A percentile compares a stretch with the other conserved stretches of the same genome.
These are phyloP conservation scores for Anthracocystis setariae DNA, from an alignment of 1,284 basidiomycete genomes.

Conservation along the genomic window DNA sequence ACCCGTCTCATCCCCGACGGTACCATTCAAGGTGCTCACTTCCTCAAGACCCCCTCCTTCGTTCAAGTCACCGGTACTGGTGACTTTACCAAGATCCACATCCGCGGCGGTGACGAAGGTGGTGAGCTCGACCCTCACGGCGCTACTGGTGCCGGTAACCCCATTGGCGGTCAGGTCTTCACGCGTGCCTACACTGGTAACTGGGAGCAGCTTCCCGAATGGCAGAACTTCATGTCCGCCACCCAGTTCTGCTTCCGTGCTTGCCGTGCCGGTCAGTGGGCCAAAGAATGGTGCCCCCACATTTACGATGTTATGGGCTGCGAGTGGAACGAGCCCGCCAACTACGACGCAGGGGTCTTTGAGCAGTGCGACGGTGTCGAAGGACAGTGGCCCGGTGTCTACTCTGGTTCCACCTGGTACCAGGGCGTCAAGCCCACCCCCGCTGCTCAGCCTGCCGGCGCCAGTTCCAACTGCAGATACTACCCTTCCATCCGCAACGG, in stretches of 20 bases:
- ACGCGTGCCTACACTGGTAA: slow-evolving; percentile 55
- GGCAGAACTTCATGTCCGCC: slow-evolving; percentile 64
- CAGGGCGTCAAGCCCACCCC: slow-evolving; percentile 57
- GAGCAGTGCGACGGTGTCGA: slow-evolving; percentile 61
- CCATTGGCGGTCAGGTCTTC: slow-evolving; percentile 59
- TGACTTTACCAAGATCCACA: slow-evolving; percentile 68
- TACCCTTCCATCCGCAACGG: slow-evolving; percentile 56
- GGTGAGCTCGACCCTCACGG: slow-evolving; percentile 68
- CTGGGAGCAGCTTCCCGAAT: slow-evolving; percentile 64
- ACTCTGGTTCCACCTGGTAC: slow-evolving; percentile 58
- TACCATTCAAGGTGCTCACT: slow-evolving; percentile 78
- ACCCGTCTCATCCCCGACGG: slow-evolving; percentile 81
- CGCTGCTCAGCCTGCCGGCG: slow-evolving; percentile 43
- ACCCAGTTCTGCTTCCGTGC: slow-evolving; percentile 65
- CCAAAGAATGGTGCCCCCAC: slow-evolving; percentile 63
- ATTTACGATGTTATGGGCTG: slow-evolving; percentile 64
- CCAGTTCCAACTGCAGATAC: slow-evolving; percentile 54
- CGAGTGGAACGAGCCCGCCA: slow-evolving; percentile 62
- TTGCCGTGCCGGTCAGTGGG: slow-evolving; percentile 56
- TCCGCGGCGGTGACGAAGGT: slow-evolving; percentile 62
- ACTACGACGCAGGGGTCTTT: slow-evolving; percentile 55
- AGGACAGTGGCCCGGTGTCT: slow-evolving; percentile 62
- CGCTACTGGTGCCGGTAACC: slow-evolving; percentile 59
- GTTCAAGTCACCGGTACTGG: slow-evolving; percentile 76
- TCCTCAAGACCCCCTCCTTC: slow-evolving; percentile 76